Conservation (phyloP, 768 basidiomycete genomes). For the Phylloporus sp. region DNA sequence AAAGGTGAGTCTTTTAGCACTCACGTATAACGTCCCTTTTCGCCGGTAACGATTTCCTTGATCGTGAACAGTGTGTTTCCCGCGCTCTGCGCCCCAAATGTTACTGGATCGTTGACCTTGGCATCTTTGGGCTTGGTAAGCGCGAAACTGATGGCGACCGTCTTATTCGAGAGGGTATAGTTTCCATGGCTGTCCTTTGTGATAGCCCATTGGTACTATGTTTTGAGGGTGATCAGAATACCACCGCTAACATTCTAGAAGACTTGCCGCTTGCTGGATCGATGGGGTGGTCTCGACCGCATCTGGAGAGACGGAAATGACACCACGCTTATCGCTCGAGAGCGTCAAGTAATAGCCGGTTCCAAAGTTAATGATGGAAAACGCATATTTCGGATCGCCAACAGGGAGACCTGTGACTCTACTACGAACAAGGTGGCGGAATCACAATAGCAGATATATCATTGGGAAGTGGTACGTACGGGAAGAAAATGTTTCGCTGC, state of each 20-base stretch:
- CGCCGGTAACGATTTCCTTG: background rate
- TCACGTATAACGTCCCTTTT: constrained; percentile 7
- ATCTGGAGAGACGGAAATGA: background rate
- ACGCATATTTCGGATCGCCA: background rate
- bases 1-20: background rate
- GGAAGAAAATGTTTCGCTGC: constrained; percentile 1
- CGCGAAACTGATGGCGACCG: background rate
- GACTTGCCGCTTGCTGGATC: background rate
- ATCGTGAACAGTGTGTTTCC: constrained; percentile 5
- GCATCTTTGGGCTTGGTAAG: background rate
- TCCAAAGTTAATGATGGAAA: constrained; percentile 7
- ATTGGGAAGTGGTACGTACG: background rate
- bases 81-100: background rate
- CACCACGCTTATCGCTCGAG: background rate
- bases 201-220: constrained; percentile 9
- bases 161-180: constrained; percentile 6
- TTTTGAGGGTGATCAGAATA: background rate
- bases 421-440: background rate
- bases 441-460: background rate
- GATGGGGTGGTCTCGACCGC: background rate
- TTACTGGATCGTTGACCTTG: background rate
- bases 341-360: constrained; percentile 9
- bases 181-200: constrained; percentile 1
- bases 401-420: background rate
- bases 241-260: background rate